A percentile compares a stretch with the other conserved stretches of the same genome.
phyloP scores from a whole-genome alignment of 2,329 filamentous ascomycete species.

The Aciculosporium take region DNA sequence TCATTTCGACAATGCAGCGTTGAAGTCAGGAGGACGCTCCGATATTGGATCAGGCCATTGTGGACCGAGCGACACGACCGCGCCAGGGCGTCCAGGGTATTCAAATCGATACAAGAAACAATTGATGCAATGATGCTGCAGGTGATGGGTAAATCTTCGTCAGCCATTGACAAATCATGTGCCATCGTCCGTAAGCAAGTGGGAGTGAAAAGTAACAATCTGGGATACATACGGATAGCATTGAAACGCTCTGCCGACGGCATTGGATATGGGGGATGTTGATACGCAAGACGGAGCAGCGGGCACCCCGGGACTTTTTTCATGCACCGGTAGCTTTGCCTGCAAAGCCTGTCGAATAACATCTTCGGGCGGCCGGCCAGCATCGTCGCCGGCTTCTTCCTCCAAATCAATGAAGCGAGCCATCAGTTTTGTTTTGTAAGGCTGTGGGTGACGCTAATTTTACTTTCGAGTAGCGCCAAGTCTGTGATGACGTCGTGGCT shows the following conservation, averaged over 20 bases:
- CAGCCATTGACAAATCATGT: background rate
- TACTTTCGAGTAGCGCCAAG: no score
- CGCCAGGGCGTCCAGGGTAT: slow-evolving; percentile 71
- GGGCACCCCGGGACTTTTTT: background rate
- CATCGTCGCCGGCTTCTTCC: slow-evolving; percentile 6
- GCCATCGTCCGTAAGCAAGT: background rate
- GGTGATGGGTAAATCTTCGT: background rate
- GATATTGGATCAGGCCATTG: slow-evolving; percentile 63
- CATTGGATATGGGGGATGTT: slow-evolving; percentile 6
- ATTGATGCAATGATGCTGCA: slow-evolving; percentile 65
- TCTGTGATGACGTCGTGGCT: background rate
- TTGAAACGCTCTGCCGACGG: slow-evolving; percentile 18
- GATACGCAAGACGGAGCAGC: background rate
- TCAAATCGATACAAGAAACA: slow-evolving; percentile 68
- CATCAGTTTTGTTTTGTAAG: slow-evolving; percentile 6
- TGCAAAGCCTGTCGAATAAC: slow-evolving; percentile 3
- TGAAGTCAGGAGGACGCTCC: slow-evolving; percentile 54
- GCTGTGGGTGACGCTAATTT: background rate
- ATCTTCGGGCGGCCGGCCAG: slow-evolving; percentile 3
- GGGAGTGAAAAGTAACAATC: slow-evolving; percentile 1
- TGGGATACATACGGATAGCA: slow-evolving; percentile 21
- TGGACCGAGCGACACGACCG: slow-evolving; percentile 70
- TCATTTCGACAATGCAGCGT: slow-evolving; percentile 75
- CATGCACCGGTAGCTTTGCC: slow-evolving; percentile 2
- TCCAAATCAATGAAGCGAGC: slow-evolving; percentile 13